Conservation (phyloP, 257 asterid genomes). For the Ilex aquifolium region DNA sequence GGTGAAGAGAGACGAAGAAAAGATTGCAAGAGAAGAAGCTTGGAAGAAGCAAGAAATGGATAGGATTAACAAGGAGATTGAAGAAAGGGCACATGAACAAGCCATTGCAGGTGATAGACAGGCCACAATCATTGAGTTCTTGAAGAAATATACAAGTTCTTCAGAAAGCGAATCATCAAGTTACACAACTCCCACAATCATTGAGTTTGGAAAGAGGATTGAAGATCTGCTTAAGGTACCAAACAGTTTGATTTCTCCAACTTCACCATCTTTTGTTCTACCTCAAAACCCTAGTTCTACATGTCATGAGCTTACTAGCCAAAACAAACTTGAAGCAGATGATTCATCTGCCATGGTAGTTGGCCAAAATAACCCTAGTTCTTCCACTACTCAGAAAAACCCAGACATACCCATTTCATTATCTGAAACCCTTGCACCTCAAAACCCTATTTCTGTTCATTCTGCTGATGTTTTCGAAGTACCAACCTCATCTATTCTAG, state of each 20-base stretch:
- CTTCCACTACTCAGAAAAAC: conserved; percentile 1
- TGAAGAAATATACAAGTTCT: conserved; percentile 31
- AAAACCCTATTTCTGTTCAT: conserved; percentile 18
- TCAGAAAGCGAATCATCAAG: conserved; percentile 8
- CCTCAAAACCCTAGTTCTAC: neutral
- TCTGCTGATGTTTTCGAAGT: neutral
- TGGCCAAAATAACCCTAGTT: conserved; percentile 21
- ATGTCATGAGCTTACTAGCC: neutral
- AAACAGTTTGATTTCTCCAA: conserved; percentile 3
- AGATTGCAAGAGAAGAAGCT: conserved; percentile 48
- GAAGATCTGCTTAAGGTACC: conserved; percentile 18
- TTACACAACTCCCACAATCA: too few species aligned
- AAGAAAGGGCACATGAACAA: conserved; percentile 42
- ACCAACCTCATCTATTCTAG: conserved; percentile 6
- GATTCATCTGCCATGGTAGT: conserved; percentile 6
- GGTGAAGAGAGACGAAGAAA: conserved; percentile 48
- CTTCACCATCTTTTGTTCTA: conserved; percentile 7
- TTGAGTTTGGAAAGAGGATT: conserved; percentile 7
- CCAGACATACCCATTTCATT: conserved; percentile 6
- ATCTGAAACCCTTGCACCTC: conserved; percentile 19
- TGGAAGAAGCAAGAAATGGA: conserved; percentile 51
- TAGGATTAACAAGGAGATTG: conserved; percentile 34
- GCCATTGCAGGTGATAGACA: conserved; percentile 45
- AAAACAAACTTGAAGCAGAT: conserved; percentile 10
- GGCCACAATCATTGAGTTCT: conserved; percentile 39